Conservation (phyloP, 345 rosid genomes). For the Bruguiera sexangula region DNA sequence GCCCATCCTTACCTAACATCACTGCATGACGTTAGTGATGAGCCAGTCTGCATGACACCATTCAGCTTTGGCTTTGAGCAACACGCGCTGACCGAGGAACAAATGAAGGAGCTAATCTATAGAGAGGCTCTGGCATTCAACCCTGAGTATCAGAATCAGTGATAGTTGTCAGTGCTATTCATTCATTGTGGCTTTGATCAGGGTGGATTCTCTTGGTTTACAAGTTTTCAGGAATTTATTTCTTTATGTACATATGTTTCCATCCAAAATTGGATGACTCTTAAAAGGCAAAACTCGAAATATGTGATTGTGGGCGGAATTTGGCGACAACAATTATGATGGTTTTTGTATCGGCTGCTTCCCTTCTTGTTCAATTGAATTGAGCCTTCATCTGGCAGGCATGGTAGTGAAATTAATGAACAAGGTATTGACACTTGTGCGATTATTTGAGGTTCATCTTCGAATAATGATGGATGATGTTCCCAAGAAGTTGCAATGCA, state of each 20-base stretch:
- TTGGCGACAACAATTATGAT: constrained; percentile 22
- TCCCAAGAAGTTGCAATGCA: too few relatives aligned
- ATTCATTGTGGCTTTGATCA: constrained; percentile 9
- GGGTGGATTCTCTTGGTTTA: constrained; percentile 11
- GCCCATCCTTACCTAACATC: constrained; percentile 76
- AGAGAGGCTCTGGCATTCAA: constrained; percentile 80
- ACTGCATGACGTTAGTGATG: constrained; percentile 60
- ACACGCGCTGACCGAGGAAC: constrained; percentile 61
- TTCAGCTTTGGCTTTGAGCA: constrained; percentile 75
- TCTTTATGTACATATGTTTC: constrained; percentile 39
- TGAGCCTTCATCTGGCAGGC: too few relatives aligned
- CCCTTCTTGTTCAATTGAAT: neutral
- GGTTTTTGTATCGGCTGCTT: constrained; percentile 28
- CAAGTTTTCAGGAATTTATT: constrained; percentile 26
- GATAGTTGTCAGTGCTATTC: neutral
- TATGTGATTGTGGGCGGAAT: constrained; percentile 25
- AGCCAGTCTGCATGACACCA: constrained; percentile 69
- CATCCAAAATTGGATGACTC: constrained; percentile 37
- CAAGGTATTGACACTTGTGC: too few relatives aligned
- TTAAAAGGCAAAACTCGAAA: constrained; percentile 13
- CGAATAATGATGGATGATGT: too few relatives aligned
- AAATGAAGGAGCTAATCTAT: constrained; percentile 81
- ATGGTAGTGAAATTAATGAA: too few relatives aligned
- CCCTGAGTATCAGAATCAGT: constrained; percentile 54
- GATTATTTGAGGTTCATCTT: too few relatives aligned